These are phyloP conservation scores for Macrophomina pseudophaseolina DNA, from an alignment of 2,329 filamentous ascomycete genomes.

Conservation along the genomic window DNA sequence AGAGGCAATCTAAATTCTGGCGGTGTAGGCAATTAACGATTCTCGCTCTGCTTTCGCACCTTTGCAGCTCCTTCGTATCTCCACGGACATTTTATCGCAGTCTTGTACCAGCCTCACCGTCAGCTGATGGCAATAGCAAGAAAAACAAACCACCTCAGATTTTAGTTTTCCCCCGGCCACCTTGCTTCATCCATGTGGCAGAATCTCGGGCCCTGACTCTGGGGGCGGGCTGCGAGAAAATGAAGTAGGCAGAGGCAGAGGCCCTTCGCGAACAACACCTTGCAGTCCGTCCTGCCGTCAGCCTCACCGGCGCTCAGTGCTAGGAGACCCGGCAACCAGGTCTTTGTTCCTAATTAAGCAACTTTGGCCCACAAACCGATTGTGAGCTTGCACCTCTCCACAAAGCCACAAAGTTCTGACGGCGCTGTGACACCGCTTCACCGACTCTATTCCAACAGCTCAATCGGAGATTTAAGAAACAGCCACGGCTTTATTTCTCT, in stretches of 20 bases:
- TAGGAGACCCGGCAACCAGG: conserved; percentile 14
- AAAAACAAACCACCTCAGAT: background rate
- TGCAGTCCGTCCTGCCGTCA: background rate
- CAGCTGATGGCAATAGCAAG: background rate
- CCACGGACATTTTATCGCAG: background rate
- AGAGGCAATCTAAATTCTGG: background rate
- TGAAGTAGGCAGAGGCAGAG: background rate
- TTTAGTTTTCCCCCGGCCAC: background rate
- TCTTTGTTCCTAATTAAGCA: conserved; percentile 3
- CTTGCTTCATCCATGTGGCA: background rate
- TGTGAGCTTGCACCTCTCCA: background rate
- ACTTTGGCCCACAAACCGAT: background rate
- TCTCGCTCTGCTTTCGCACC: conserved; percentile 17
- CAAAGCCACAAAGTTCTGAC: conserved; percentile 19
- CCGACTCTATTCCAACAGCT: conserved; percentile 10
- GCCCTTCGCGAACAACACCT: too few species aligned
- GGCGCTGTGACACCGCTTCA: conserved; percentile 13
- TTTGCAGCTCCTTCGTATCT: conserved; percentile 17
- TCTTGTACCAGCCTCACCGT: conserved; percentile 13
- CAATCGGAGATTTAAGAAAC: conserved; percentile 24
- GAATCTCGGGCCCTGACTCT: background rate
- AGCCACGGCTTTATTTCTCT: conserved; percentile 7
- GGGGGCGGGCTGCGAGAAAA: too few species aligned
- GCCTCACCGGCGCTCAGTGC: background rate
- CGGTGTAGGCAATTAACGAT: conserved; percentile 24